Percentiles rank a stretch among this genome's conserved stretches.
Conservation (phyloP, 1,139 yeast species). For the Magnusiomyces fungicola region DNA sequence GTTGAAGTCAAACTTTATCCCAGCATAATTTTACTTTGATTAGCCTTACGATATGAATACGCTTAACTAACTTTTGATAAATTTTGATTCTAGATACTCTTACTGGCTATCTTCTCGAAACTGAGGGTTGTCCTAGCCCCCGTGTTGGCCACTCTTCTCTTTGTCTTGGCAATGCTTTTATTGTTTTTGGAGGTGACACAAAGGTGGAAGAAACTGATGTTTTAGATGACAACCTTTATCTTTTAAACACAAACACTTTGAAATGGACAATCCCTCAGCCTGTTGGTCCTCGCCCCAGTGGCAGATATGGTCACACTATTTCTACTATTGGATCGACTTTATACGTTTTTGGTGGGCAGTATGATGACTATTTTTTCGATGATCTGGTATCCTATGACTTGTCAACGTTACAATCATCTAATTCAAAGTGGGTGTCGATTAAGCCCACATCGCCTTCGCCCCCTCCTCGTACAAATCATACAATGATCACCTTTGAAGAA, state of each 20-base stretch:
- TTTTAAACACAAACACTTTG: slow-evolving; percentile 81
- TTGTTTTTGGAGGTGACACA: slow-evolving; percentile 95
- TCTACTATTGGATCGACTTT: slow-evolving; percentile 64
- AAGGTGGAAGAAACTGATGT: slow-evolving; percentile 70
- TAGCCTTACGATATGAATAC: neutral
- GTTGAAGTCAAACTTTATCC: no score
- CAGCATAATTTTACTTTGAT: neutral
- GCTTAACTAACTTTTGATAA: slow-evolving; percentile 10
- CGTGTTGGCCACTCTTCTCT: slow-evolving; percentile 95
- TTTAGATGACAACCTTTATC: slow-evolving; percentile 79
- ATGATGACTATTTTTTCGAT: slow-evolving; percentile 78
- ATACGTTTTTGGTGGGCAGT: slow-evolving; percentile 91
- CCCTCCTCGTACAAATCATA: slow-evolving; percentile 88
- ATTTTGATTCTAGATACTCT: slow-evolving; percentile 27
- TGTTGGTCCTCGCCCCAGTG: slow-evolving; percentile 74
- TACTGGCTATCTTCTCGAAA: slow-evolving; percentile 57
- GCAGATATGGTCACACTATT: slow-evolving; percentile 88
- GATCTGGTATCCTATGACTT: slow-evolving; percentile 84
- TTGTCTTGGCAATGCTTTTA: slow-evolving; percentile 89
- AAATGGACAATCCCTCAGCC: slow-evolving; percentile 91
- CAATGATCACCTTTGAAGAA: slow-evolving; percentile 74
- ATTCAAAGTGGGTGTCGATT: slow-evolving; percentile 76
- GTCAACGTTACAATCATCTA: slow-evolving; percentile 77
- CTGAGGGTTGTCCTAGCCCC: slow-evolving; percentile 80
- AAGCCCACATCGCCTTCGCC: slow-evolving; percentile 46